These are phyloP conservation scores for Cornus suecica DNA, from an alignment of 148 eudicot genomes.

Conservation along the genomic window DNA sequence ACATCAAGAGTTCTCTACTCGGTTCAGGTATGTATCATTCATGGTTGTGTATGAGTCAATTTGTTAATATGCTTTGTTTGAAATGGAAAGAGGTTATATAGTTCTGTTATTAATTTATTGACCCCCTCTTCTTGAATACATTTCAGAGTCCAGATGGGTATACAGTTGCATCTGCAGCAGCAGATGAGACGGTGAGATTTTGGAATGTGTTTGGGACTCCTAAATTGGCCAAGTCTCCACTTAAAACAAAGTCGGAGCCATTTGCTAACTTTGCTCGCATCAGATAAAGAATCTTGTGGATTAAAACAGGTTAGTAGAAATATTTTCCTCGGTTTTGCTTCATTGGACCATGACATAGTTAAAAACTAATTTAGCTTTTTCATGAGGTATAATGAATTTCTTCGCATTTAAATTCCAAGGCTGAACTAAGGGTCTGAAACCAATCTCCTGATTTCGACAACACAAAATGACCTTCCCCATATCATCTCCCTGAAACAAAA, in stretches of 20 bases:
- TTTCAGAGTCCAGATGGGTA: conserved; percentile 45
- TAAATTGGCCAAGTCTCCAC: conserved; percentile 22
- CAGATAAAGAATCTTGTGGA: conserved; percentile 18
- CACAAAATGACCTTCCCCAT: too few species aligned
- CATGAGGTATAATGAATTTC: background rate
- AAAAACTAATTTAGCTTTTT: background rate
- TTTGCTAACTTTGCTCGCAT: conserved; percentile 33
- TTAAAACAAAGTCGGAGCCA: conserved; percentile 21
- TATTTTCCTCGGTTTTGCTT: background rate
- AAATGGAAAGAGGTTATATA: background rate
- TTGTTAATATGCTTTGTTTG: background rate
- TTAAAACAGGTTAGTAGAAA: too few species aligned
- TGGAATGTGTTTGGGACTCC: conserved; percentile 45
- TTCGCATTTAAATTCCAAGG: background rate
- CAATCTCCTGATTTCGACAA: too few species aligned
- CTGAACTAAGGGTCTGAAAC: too few species aligned
- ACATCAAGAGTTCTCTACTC: conserved; percentile 28
- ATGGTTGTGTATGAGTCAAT: background rate
- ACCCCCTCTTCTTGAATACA: background rate
- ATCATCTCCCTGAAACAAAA: too few species aligned
- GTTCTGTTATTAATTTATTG: background rate
- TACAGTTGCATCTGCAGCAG: conserved; percentile 34
- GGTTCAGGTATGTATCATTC: conserved; percentile 26
- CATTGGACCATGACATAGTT: background rate
- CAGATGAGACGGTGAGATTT: conserved; percentile 37